A percentile compares a stretch with the other conserved stretches of the same genome.
These are phyloP conservation scores for Tillandsia leiboldiana DNA, from an alignment of 176 grass and related monocot genomes.

Conservation along the genomic window DNA sequence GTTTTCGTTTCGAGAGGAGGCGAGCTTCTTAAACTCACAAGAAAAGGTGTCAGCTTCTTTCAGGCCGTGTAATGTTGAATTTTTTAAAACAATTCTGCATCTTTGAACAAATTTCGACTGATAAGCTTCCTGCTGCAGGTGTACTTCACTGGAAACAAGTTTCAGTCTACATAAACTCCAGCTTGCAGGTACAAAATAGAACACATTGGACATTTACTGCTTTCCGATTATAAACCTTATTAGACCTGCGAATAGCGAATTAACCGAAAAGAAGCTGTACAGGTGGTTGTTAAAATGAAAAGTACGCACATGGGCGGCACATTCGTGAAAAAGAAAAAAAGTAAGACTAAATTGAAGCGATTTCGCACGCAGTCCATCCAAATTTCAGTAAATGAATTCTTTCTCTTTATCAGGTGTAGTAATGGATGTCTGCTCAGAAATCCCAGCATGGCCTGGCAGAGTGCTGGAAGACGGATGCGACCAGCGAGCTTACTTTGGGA, in stretches of 20 bases:
- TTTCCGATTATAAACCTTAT: background rate
- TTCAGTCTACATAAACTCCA: constrained; percentile 52
- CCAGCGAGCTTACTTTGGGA: constrained; percentile 66
- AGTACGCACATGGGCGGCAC: constrained; percentile 87
- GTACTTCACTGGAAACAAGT: constrained; percentile 94
- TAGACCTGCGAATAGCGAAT: background rate
- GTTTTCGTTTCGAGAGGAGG: constrained; percentile 65
- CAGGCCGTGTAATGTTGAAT: no score
- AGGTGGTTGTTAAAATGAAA: constrained; percentile 83
- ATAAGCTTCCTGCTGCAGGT: constrained; percentile 26
- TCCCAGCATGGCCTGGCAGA: constrained; percentile 73
- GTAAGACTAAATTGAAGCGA: constrained; percentile 27
- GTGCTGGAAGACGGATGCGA: constrained; percentile 50
- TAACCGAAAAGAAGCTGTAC: background rate
- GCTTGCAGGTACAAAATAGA: constrained; percentile 42
- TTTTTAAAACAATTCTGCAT: no score
- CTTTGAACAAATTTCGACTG: background rate
- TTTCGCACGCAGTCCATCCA: background rate
- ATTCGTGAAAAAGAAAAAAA: constrained; percentile 84
- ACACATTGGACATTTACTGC: background rate
- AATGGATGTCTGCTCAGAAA: constrained; percentile 47
- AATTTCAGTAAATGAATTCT: background rate
- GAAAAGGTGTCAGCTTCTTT: constrained; percentile 35
- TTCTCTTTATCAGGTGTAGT: constrained; percentile 41
- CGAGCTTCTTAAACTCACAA: constrained; percentile 86